These are phyloP conservation scores for Purpureocillium takamizusanense DNA, from an alignment of 2,329 filamentous ascomycete species.

Conservation along the genomic window DNA sequence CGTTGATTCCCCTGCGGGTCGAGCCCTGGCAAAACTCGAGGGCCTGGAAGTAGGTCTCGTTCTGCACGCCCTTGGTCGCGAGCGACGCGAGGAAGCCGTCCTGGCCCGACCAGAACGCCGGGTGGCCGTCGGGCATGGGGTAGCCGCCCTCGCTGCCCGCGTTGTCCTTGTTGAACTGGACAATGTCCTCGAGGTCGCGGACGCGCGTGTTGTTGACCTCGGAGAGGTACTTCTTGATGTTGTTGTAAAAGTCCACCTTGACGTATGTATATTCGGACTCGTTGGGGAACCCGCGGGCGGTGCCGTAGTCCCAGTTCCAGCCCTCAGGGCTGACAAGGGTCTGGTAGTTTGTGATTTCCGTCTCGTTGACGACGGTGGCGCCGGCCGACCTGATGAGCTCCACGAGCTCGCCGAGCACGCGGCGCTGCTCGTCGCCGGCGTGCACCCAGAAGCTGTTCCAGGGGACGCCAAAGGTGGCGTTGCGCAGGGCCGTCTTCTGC, in stretches of 20 bases:
- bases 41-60: slow-evolving; percentile 60
- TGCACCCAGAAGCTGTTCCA: slow-evolving; percentile 64
- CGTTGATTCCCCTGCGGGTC: slow-evolving; percentile 60
- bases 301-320: slow-evolving; percentile 70
- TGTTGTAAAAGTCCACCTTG: slow-evolving; percentile 60
- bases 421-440: slow-evolving; percentile 45
- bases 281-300: slow-evolving; percentile 52
- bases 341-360: slow-evolving; percentile 56
- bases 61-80: slow-evolving; percentile 47
- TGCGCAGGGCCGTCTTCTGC: slow-evolving; percentile 42
- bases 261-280: slow-evolving; percentile 67
- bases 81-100: slow-evolving; percentile 60
- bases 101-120: slow-evolving; percentile 62
- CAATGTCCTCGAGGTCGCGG: slow-evolving; percentile 53
- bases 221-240: slow-evolving; percentile 52
- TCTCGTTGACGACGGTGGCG: slow-evolving; percentile 59
- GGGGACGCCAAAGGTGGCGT: slow-evolving; percentile 60
- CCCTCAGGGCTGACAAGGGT: slow-evolving; percentile 54
- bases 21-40: slow-evolving; percentile 51
- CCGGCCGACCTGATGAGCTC: slow-evolving; percentile 48
- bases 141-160: slow-evolving; percentile 58
- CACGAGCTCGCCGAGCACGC: slow-evolving; percentile 37
- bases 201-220: slow-evolving; percentile 54
- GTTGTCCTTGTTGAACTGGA: slow-evolving; percentile 55
- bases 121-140: slow-evolving; percentile 41